Evolutionary conservation across 495 filamentous ascomycete genomes (phyloP), one percentile per base, ranked within the genome.

Genomic region (Parathielavia appendiculata): DNA sequence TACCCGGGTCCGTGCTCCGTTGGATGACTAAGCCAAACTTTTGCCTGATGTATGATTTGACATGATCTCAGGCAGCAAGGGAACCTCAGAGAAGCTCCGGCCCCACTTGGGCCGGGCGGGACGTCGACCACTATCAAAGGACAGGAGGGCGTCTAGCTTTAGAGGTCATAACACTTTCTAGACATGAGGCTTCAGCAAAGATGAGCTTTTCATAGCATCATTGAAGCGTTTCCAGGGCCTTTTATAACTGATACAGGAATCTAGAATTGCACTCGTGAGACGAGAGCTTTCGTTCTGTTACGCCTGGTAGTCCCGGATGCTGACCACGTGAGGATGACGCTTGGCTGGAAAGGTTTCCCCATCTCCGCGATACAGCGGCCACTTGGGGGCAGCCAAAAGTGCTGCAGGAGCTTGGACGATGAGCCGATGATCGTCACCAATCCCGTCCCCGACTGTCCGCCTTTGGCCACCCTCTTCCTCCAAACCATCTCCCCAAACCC

Each of bases 341-440:
- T 57, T 39, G 45, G 53, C 58, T 44, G 41, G 45, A 26, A 41
- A 47, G 53, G 54, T 63, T 62, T 10, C 10, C 9, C 62, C 52
- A 56, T n/a, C 13, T 46, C 36, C 50, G 23, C 60, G 32, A 44
- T 48, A 50, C 20, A 49, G 32, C 51, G n/a, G 46, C 56, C 58
- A 59, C 47, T 44, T 36, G 20, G n/a, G n/a, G n/a, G n/a, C n/a
- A n/a, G n/a, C n/a, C n/a, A 62, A 54, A 60, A 60, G 54, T 10
- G 46, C 39, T 10, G 46, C 39, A 20, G 60, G 26, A 56, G 50
- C 41, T 16, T 10, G 17, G 40, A 47, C 54, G 44, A 56, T 69
- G 66, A 64, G 60, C 62, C 58, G 57, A 65, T 58, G 43, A 68
- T 71, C 62, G 66, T 67, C 66, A 71, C 56, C 26, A 64, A 63